These are phyloP conservation scores for Fistulina hepatica DNA, from an alignment of 1,284 basidiomycete species.

Conservation along the genomic window DNA sequence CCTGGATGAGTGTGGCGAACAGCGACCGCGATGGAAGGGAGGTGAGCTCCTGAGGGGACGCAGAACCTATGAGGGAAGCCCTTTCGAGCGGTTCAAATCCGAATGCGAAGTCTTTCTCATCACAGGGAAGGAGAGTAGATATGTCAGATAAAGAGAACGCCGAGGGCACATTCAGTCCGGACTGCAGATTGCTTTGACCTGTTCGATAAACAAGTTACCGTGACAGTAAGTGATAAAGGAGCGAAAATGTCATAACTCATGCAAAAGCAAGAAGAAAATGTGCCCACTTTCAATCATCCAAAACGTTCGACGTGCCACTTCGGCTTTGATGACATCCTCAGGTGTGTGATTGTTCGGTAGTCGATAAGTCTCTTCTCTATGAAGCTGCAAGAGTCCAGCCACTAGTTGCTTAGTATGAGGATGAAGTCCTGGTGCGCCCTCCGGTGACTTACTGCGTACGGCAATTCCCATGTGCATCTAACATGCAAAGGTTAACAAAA, in stretches of 20 bases:
- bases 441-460: neutral
- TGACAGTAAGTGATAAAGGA: neutral
- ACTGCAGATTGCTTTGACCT: neutral
- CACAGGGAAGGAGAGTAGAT: neutral
- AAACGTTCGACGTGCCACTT: neutral
- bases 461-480: conserved; percentile 1
- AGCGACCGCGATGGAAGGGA: neutral
- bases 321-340: neutral
- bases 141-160: neutral
- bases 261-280: no score
- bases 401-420: neutral
- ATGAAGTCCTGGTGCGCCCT: neutral
- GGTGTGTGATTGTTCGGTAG: neutral
- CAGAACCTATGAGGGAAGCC: neutral
- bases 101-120: conserved; percentile 1
- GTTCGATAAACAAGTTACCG: neutral
- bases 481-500: neutral
- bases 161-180: neutral
- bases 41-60: neutral
- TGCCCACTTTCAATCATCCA: conserved; percentile 1
- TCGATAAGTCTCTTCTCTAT: neutral
- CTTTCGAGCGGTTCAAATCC: neutral
- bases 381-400: neutral
- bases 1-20: conserved; percentile 1
- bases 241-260: no score